Conservation (phyloP, 208 protist species). For the Herpetomonas samuelpessoai region DNA sequence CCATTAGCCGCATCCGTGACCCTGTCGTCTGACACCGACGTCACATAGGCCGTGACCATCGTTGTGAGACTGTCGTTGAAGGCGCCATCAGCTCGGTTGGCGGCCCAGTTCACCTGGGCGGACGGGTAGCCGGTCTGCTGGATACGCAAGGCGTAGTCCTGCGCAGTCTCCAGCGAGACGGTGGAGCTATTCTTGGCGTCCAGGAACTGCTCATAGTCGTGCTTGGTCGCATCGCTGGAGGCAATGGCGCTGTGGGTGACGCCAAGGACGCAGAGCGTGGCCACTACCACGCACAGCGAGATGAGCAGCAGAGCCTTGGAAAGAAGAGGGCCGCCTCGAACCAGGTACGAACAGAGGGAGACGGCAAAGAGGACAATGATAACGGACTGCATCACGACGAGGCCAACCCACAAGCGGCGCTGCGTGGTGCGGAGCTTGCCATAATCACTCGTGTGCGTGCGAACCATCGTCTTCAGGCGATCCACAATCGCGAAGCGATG, state of each 20-base stretch:
- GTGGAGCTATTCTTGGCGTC: slow-evolving; percentile 1
- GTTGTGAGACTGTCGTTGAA: neutral
- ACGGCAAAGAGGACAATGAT: neutral
- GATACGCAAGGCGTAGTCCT: slow-evolving; percentile 11
- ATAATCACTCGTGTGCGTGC: neutral
- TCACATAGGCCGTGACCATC: neutral
- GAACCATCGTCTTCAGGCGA: neutral
- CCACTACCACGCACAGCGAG: neutral
- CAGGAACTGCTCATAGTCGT: neutral
- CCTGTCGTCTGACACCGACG: neutral
- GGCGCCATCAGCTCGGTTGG: neutral
- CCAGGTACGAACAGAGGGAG: neutral
- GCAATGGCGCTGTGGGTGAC: neutral
- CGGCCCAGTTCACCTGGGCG: slow-evolving; percentile 1
- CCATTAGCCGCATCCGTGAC: neutral
- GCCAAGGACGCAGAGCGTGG: neutral
- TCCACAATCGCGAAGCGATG: slow-evolving; percentile 11
- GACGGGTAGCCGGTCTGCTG: slow-evolving; percentile 5
- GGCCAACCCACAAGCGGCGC: neutral
- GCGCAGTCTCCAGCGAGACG: neutral
- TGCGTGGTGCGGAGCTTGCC: neutral
- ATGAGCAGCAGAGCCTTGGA: neutral
- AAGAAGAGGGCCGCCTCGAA: neutral
- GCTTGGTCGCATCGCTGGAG: neutral
- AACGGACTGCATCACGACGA: neutral